These are phyloP conservation scores for Tympanopsis confertula DNA, from an alignment of 2,329 filamentous ascomycete species.

Conservation along the genomic window DNA sequence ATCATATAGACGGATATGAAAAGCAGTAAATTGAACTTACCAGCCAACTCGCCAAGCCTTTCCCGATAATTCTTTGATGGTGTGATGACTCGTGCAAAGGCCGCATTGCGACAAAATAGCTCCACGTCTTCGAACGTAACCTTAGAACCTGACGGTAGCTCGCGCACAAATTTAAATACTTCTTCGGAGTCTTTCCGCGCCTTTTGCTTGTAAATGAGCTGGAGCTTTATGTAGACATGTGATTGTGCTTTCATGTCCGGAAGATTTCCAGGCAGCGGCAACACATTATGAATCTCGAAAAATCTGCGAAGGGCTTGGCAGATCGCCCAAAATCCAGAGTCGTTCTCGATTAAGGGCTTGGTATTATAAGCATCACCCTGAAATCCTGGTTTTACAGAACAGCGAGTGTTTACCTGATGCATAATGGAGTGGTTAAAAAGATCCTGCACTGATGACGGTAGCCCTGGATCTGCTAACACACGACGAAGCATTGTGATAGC, in stretches of 20 bases:
- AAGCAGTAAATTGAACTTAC: too few relatives aligned
- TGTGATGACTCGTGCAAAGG: conserved; percentile 80
- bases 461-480: conserved; percentile 59
- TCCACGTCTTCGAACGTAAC: conserved; percentile 69
- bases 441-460: conserved; percentile 61
- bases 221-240: conserved; percentile 75
- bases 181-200: conserved; percentile 68
- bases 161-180: conserved; percentile 55
- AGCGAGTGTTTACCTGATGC: conserved; percentile 6
- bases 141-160: conserved; percentile 30
- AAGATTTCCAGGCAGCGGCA: conserved; percentile 79
- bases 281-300: conserved; percentile 55
- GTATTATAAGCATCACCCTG: conserved; percentile 6
- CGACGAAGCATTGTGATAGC: conserved; percentile 79
- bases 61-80: conserved; percentile 28
- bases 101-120: conserved; percentile 87
- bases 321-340: conserved; percentile 76
- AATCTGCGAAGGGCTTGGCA: conserved; percentile 70
- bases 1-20: too few relatives aligned
- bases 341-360: conserved; percentile 21
- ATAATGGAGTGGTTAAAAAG: conserved; percentile 56
- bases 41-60: conserved; percentile 29
- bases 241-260: conserved; percentile 98
- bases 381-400: conserved; percentile 13
- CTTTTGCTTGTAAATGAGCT: conserved; percentile 86